Base-by-base conservation (phyloP, 83 land plant species). In the Isoetes engelmannii region DNA sequence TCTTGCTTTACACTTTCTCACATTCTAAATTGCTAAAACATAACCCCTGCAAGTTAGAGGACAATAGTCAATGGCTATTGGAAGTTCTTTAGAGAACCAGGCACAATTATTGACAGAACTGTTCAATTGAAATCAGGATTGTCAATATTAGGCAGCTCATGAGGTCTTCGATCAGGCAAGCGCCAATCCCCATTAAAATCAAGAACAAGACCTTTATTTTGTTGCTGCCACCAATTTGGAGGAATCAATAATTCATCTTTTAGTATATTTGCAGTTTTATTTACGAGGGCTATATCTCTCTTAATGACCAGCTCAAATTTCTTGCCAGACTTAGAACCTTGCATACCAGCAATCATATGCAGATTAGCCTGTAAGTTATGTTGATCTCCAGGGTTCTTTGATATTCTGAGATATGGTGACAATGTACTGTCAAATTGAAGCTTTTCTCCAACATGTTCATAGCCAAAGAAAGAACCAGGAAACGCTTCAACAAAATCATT, bases 341-440 rank as follows among this genome's bases (percentile, higher is more conserved):
- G 78, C 21, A 80, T 82, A 6, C 87, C 89, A 2, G 86, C 87
- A 9, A 86, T 85, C 37, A 80, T 72, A 67, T 86, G 93, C 71
- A 89, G 48, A 67, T 89, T 82, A 7, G 21, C 80, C 66, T 89
- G 89, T 67, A 89, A 47, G 55, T 79, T 79, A 67, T 89, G 93
- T 84, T 84, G 81, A 45, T 74, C 61, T 12, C 85, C 87, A 0
- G 83, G 72, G 7, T 45, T 69, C n/a, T 50, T 10, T 28, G 10
- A 17, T 37, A 8, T 10, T 72, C 82, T 89, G 48, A 89, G 21
- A 76, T 80, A 89, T 10, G 63, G 72, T 5, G 89, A 86, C 18
- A 70, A 72, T 0, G 21, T 5, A 6, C 80, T 81, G 46, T 84
- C 80, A 19, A 86, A 65, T 9, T 0, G 19, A 5, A 89, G 74